Evolutionary conservation across 2,329 filamentous ascomycete genomes (phyloP).

Genomic region (Truncatella angustata): DNA sequence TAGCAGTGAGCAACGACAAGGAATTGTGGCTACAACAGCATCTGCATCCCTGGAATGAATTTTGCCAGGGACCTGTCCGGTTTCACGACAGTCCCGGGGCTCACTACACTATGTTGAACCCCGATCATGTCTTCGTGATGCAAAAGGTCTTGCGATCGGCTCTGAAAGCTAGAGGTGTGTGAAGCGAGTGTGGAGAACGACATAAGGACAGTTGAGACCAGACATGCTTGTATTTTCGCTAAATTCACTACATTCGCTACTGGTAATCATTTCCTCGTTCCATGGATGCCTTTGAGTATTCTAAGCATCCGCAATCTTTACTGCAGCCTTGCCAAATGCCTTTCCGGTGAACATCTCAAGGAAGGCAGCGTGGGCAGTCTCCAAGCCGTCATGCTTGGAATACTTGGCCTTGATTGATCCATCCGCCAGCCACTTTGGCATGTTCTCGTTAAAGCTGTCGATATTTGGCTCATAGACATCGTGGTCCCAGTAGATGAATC

Average conservation of each 20-base stretch:
- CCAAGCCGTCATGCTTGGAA: not conserved
- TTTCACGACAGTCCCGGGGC: constrained; percentile 32
- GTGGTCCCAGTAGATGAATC: constrained; percentile 10
- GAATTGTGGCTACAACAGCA: constrained; percentile 24
- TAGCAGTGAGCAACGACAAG: constrained; percentile 18
- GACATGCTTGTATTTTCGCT: too few relatives aligned
- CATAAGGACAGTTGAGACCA: too few relatives aligned
- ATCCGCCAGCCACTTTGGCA: constrained; percentile 7
- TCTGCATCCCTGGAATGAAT: constrained; percentile 30
- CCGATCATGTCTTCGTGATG: constrained; percentile 29
- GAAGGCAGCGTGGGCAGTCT: not conserved
- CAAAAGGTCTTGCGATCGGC: constrained; percentile 24
- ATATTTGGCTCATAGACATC: constrained; percentile 2
- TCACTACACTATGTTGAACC: constrained; percentile 34
- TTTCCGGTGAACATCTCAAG: constrained; percentile 7
- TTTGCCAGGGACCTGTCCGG: constrained; percentile 16
- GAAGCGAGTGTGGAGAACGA: not conserved
- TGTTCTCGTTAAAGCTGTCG: constrained; percentile 4
- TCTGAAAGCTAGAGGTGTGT: constrained; percentile 16
- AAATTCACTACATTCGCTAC: too few relatives aligned
- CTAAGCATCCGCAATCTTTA: constrained; percentile 1
- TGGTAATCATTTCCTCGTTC: not conserved
- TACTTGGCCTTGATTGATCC: constrained; percentile 6
- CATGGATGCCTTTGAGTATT: not conserved
- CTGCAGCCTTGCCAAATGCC: constrained; percentile 4